Evolutionary conservation across 2,329 filamentous ascomycete species (phyloP).

Genomic region (Gyromitra esculenta): DNA sequence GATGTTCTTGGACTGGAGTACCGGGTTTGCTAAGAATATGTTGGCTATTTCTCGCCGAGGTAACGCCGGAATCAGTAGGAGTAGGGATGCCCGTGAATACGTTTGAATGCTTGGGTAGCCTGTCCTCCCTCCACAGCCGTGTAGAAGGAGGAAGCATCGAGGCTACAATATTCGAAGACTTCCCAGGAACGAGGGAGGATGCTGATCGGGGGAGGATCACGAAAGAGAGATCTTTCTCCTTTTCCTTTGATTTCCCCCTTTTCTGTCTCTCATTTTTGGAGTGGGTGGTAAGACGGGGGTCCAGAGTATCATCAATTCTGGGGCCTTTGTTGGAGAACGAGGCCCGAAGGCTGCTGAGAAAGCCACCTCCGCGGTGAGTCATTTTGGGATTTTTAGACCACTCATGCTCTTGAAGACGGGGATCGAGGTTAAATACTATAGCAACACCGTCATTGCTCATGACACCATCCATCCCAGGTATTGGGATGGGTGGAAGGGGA

Average conservation of each 20-base stretch:
- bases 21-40: constrained; percentile 30
- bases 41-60: constrained; percentile 48
- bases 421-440: constrained; percentile 52
- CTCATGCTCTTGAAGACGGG: constrained; percentile 40
- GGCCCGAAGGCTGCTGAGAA: constrained; percentile 40
- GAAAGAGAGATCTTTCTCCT: constrained; percentile 36
- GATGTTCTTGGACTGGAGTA: constrained; percentile 26
- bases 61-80: constrained; percentile 40
- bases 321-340: constrained; percentile 30
- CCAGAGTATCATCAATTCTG: constrained; percentile 20
- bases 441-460: constrained; percentile 49
- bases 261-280: constrained; percentile 12
- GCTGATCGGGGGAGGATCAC: constrained; percentile 33
- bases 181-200: constrained; percentile 38
- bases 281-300: not conserved
- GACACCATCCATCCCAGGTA: constrained; percentile 46
- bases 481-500: constrained; percentile 43
- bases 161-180: constrained; percentile 11
- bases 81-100: constrained; percentile 53
- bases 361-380: constrained; percentile 35
- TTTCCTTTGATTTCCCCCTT: constrained; percentile 23
- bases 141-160: constrained; percentile 27
- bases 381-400: constrained; percentile 21
- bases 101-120: constrained; percentile 52
- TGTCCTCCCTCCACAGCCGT: constrained; percentile 41